phyloP scores from a whole-genome alignment of 176 grass and related monocot genomes.

The Puccinellia tenuiflora region DNA sequence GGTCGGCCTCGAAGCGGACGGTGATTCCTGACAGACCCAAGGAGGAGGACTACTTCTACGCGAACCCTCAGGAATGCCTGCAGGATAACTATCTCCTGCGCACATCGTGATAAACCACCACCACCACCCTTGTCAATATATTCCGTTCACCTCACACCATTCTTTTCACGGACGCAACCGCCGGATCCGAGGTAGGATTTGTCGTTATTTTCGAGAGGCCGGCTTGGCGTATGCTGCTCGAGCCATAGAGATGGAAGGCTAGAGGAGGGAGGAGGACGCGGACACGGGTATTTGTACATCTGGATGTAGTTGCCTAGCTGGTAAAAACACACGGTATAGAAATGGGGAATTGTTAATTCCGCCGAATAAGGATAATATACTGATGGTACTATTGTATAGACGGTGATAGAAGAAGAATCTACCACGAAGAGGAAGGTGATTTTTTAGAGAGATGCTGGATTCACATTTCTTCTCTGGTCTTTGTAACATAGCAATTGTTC shows the following conservation, averaged over 20 bases:
- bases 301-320: constrained; percentile 46
- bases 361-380: constrained; percentile 34
- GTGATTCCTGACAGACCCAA: constrained; percentile 83
- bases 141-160: constrained; percentile 23
- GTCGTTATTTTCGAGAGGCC: background rate
- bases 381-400: constrained; percentile 56
- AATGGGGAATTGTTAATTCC: constrained; percentile 33
- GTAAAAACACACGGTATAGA: constrained; percentile 54
- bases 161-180: constrained; percentile 25
- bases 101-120: constrained; percentile 27
- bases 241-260: constrained; percentile 6
- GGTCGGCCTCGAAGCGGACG: constrained; percentile 49
- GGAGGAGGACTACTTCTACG: constrained; percentile 96
- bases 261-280: background rate
- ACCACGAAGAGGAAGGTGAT: constrained; percentile 16
- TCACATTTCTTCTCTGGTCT: background rate
- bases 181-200: constrained; percentile 10
- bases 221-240: background rate
- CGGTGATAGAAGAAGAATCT: constrained; percentile 26
- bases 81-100: constrained; percentile 26
- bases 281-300: background rate
- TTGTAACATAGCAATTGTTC: constrained; percentile 44
- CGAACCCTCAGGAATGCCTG: constrained; percentile 91
- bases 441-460: constrained; percentile 25
- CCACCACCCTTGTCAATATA: constrained; percentile 17